Percentiles rank a stretch among this genome's conserved stretches.
Conservation (phyloP, 495 filamentous ascomycete genomes). For the Penicillium steckii region DNA sequence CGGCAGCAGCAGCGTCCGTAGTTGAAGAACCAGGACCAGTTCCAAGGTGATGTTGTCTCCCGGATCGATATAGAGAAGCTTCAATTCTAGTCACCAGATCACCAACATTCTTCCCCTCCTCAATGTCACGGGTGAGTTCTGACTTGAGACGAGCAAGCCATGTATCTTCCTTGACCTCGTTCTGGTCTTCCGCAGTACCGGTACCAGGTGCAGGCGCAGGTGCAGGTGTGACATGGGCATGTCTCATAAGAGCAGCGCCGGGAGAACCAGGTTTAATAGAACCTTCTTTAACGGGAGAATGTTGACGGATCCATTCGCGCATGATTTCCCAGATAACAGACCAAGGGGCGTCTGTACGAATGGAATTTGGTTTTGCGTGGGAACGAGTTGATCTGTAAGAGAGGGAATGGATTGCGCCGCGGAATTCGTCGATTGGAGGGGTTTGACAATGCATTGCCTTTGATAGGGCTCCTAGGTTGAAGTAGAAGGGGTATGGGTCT, state of each 20-base stretch:
- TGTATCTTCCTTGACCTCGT: conserved; percentile 15
- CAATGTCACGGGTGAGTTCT: conserved; percentile 33
- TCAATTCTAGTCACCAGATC: conserved; percentile 45
- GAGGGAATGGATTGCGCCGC: conserved; percentile 74
- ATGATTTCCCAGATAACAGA: conserved; percentile 88
- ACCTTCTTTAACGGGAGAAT: conserved; percentile 66
- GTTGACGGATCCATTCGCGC: conserved; percentile 83
- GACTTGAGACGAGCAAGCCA: conserved; percentile 33
- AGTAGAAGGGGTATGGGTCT: conserved; percentile 81
- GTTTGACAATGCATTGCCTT: conserved; percentile 75
- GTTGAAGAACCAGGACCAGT: neutral
- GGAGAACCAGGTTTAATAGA: conserved; percentile 65
- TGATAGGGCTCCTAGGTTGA: conserved; percentile 68
- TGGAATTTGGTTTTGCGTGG: conserved; percentile 82
- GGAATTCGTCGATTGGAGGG: conserved; percentile 66
- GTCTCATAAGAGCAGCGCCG: conserved; percentile 64
- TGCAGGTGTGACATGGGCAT: conserved; percentile 34
- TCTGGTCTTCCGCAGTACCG: neutral
- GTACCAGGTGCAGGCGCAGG: conserved; percentile 6
- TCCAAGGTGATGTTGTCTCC: conserved; percentile 3
- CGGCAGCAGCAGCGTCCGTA: conserved; percentile 18
- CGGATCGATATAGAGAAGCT: conserved; percentile 44
- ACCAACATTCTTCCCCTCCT: conserved; percentile 33
- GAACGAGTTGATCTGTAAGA: conserved; percentile 81
- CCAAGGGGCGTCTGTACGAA: conserved; percentile 92